Evolutionary conservation across 176 grass and related monocot species (phyloP), one percentile per base, ranked within the genome.

Genomic region (Calamus simplicifolius): DNA sequence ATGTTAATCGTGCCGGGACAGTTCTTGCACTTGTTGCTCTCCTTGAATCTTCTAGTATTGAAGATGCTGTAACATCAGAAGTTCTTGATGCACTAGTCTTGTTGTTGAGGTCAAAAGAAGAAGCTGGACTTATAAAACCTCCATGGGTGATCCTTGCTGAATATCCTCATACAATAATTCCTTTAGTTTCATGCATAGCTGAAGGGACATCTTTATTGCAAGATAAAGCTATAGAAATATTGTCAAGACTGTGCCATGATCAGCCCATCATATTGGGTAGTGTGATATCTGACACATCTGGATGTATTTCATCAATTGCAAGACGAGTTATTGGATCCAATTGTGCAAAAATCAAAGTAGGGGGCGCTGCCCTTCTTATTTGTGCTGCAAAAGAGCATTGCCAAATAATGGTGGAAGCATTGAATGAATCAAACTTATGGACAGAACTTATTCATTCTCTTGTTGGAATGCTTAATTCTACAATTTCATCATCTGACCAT

Each of bases 211-310:
- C 84, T 8, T 29, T 81, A 57, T 85, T 97, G 59, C 93, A 97
- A 97, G 93, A 97, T 77, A 92, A 92, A 82, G 87, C 87, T 62
- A 85, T 97, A 75, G 93, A 97, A 74, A 72, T 97, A 68, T 58
- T 88, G 62, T 82, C 87, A 61, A 97, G 81, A 63, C 88, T 99
- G 38, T 99, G 88, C 78, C 70, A 57, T 2, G 76, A 86, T 65
- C 94, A 89, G 56, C 85, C 79, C 72, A 73, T 73, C 75, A 67
- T 89, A 79, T 65, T 99, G 55, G 88, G 94, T 78, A 82, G 79
- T 68, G 76, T 99, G 57, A 68, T 99, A 72, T 86, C 88, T 76
- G 79, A 89, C 83, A 88, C 68, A 5, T 59, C 85, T 62, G 88
- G 76, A 59, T 99, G 94, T 57, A 25, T 89, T 58, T 69, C 75